Conservation (phyloP, 805 yeast species). For the Candida nemodendra region DNA sequence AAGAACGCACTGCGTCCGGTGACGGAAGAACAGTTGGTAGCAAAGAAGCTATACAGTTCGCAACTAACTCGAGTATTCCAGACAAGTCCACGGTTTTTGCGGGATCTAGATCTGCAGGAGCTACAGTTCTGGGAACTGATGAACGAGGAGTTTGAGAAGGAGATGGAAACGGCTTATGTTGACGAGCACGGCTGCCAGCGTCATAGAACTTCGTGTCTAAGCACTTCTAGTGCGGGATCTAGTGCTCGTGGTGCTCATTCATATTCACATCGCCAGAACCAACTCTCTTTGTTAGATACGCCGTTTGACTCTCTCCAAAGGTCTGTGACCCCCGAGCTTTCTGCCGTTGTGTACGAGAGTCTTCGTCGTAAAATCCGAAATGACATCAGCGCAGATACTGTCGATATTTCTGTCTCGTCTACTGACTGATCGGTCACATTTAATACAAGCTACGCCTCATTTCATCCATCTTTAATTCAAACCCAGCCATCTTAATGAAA, state of each 20-base stretch:
- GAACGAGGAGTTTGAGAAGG: constrained; percentile 33
- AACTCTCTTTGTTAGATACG: constrained; percentile 18
- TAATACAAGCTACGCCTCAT: too few relatives aligned
- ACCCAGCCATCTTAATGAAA: too few relatives aligned
- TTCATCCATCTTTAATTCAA: too few relatives aligned
- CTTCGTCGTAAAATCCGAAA: constrained; percentile 16
- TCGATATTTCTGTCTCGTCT: constrained; percentile 8
- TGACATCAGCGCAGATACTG: constrained; percentile 11
- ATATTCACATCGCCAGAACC: not conserved
- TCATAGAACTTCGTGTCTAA: not conserved
- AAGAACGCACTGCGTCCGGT: constrained; percentile 28
- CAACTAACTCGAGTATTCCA: constrained; percentile 28
- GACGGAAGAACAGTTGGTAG: constrained; percentile 24
- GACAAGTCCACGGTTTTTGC: constrained; percentile 27
- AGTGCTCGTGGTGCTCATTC: not conserved
- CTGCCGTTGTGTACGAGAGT: constrained; percentile 16
- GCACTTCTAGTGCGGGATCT: not conserved
- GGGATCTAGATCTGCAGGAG: constrained; percentile 29
- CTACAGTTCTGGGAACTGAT: constrained; percentile 32
- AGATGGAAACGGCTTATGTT: constrained; percentile 19
- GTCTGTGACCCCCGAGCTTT: constrained; percentile 17
- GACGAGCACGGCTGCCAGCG: too few relatives aligned
- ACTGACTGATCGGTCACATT: not conserved
- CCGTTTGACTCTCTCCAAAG: constrained; percentile 22
- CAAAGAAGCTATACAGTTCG: constrained; percentile 23